A percentile compares a stretch with the other conserved stretches of the same genome.
Conservation (phyloP, 345 rosid species). For the Citrus mangshanensis region DNA sequence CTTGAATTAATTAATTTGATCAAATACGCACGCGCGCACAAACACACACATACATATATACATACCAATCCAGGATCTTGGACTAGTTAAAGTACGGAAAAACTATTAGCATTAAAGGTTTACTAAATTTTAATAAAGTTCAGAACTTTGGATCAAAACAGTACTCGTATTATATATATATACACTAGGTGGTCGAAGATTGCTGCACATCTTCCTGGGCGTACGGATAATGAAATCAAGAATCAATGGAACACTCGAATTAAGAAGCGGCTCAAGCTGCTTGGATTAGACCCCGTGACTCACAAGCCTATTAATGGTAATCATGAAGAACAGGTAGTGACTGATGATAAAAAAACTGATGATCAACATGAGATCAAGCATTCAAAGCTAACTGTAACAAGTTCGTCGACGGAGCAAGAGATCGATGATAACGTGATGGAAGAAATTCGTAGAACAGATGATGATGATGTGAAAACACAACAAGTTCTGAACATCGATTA, state of each 20-base stretch:
- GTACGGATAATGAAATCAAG: constrained; percentile 92
- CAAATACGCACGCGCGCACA: too few relatives aligned
- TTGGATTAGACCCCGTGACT: constrained; percentile 59
- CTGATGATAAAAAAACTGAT: not conserved
- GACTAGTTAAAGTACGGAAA: too few relatives aligned
- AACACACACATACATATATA: too few relatives aligned
- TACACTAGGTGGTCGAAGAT: constrained; percentile 82
- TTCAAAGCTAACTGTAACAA: too few relatives aligned
- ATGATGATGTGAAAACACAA: not conserved
- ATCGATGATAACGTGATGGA: not conserved
- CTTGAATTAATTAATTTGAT: too few relatives aligned
- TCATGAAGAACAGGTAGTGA: not conserved
- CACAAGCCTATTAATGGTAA: constrained; percentile 39
- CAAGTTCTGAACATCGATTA: not conserved
- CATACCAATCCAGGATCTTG: too few relatives aligned
- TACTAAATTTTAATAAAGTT: too few relatives aligned
- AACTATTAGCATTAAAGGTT: too few relatives aligned
- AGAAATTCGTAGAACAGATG: too few relatives aligned
- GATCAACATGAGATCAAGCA: too few relatives aligned
- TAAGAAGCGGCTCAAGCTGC: constrained; percentile 72
- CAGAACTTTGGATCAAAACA: too few relatives aligned
- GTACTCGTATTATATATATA: too few relatives aligned
- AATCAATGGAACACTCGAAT: constrained; percentile 93
- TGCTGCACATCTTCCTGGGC: constrained; percentile 85
- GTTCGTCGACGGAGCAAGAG: not conserved